These are phyloP conservation scores for Erodium chrysanthum DNA, from an alignment of 441 rosid genomes.

Conservation along the genomic window DNA sequence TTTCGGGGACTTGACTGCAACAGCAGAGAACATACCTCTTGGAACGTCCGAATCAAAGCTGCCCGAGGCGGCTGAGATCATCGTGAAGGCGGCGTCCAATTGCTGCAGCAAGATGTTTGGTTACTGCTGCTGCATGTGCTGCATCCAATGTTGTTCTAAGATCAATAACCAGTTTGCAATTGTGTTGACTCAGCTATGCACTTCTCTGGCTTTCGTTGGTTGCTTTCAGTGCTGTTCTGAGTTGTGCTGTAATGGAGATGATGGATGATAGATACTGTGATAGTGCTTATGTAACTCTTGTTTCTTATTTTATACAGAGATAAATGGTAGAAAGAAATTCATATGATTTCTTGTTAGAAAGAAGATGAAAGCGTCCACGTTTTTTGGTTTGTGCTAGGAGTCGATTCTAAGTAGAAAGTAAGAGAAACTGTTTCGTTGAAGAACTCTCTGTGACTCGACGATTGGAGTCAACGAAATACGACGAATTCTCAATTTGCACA, in stretches of 20 bases:
- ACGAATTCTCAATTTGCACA: too few species aligned
- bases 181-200: slow-evolving; percentile 49
- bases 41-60: slow-evolving; percentile 38
- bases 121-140: slow-evolving; percentile 79
- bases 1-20: slow-evolving; percentile 61
- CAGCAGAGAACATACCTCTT: slow-evolving; percentile 52
- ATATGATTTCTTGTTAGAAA: too few species aligned
- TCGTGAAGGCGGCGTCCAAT: slow-evolving; percentile 62
- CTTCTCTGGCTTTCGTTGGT: slow-evolving; percentile 61
- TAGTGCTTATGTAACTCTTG: too few species aligned
- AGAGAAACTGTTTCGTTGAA: too few species aligned
- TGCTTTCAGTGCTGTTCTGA: slow-evolving; percentile 66
- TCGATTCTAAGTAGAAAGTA: too few species aligned
- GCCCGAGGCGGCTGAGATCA: slow-evolving; percentile 66
- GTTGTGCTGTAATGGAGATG: slow-evolving; percentile 51
- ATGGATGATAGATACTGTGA: slow-evolving; percentile 17
- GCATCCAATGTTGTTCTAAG: slow-evolving; percentile 61
- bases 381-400: too few species aligned
- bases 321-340: too few species aligned
- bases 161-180: slow-evolving; percentile 54
- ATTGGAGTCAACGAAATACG: too few species aligned
- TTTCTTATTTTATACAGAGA: too few species aligned
- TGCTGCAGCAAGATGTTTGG: slow-evolving; percentile 46
- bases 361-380: too few species aligned
- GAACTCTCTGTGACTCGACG: too few species aligned